A percentile compares a stretch with the other conserved stretches of the same genome.
phyloP scores from a whole-genome alignment of 805 yeast genomes.

The Blastobotrys muscicola region DNA sequence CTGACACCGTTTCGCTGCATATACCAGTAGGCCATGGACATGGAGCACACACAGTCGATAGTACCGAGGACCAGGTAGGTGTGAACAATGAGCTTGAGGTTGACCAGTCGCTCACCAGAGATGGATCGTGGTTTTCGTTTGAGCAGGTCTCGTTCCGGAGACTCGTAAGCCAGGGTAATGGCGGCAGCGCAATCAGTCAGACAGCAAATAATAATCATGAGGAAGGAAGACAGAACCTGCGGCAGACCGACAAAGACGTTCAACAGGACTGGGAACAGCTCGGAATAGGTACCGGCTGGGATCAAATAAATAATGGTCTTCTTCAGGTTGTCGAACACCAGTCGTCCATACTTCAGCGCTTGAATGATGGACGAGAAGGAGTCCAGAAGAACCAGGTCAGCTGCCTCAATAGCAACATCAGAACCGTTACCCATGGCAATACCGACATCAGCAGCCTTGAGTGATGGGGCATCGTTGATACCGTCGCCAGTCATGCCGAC shows the following conservation, averaged over 20 bases:
- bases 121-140: slow-evolving; percentile 33
- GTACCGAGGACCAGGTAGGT: slow-evolving; percentile 36
- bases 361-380: slow-evolving; percentile 67
- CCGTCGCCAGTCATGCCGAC: slow-evolving; percentile 99
- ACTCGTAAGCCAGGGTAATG: slow-evolving; percentile 36
- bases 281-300: slow-evolving; percentile 44
- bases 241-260: slow-evolving; percentile 40
- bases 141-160: slow-evolving; percentile 34
- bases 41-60: slow-evolving; percentile 32
- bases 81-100: slow-evolving; percentile 32
- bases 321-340: slow-evolving; percentile 39
- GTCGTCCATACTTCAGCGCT: slow-evolving; percentile 84
- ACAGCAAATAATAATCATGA: slow-evolving; percentile 40
- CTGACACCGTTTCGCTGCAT: slow-evolving; percentile 29
- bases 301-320: slow-evolving; percentile 38
- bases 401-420: slow-evolving; percentile 7
- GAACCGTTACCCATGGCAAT: slow-evolving; percentile 53
- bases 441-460: slow-evolving; percentile 91
- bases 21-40: slow-evolving; percentile 32
- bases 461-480: slow-evolving; percentile 94
- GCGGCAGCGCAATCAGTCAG: slow-evolving; percentile 40
- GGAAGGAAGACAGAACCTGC: slow-evolving; percentile 37
- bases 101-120: slow-evolving; percentile 33
- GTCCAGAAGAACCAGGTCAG: slow-evolving; percentile 6
- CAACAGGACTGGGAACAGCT: slow-evolving; percentile 39